Evolutionary conservation across 495 filamentous ascomycete genomes (phyloP), one percentile per base, ranked within the genome.

Genomic region (Paragyromitra xinjiangensis): DNA sequence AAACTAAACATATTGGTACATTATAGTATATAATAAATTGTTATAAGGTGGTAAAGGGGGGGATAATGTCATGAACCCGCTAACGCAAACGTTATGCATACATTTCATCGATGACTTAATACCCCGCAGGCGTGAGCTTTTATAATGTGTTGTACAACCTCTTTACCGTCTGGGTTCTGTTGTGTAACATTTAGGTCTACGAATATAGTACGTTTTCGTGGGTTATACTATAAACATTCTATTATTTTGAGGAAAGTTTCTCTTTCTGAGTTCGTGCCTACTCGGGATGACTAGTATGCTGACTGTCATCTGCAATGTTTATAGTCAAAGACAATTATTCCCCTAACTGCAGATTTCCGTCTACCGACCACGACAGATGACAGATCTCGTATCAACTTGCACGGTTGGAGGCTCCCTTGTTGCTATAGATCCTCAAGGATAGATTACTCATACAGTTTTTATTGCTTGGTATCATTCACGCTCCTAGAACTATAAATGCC

Each of bases 81-180:
- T 3, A 29, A 29, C 26, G 45, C 24, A 19, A 48, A 64, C 19
- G 11, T 14, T 44, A n/a, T 64, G 19, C 39, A 64, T 45, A 12
- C 3, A 4, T 42, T 7, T 19, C 14, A 63, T 12, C 40, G 22
- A 19, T 45, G 22, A 29, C 40, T 14, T 24, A n/a, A 0, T 48
- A 34, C 29, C 29, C 50, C 7, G 19, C 34, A 16, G 44, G 19
- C 14, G 16, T 59, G 50, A 45, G 19, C 16, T 40, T 9, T 24
- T 24, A 44, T 34, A 48, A 44, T 58, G 50, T 59, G 71, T 58
- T 61, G 40, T 45, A 67, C 26, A 44, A 42, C 22, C 64, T 29
- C 16, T 19, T 53, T 53, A 19, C 44, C n/a, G 3, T 53, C 19
- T 53, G 29, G 29, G 29, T 34, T 34, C 29, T 34, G 29, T 34